Conservation (phyloP, 202 grass and related monocot genomes). For the Carex sylvatica region DNA sequence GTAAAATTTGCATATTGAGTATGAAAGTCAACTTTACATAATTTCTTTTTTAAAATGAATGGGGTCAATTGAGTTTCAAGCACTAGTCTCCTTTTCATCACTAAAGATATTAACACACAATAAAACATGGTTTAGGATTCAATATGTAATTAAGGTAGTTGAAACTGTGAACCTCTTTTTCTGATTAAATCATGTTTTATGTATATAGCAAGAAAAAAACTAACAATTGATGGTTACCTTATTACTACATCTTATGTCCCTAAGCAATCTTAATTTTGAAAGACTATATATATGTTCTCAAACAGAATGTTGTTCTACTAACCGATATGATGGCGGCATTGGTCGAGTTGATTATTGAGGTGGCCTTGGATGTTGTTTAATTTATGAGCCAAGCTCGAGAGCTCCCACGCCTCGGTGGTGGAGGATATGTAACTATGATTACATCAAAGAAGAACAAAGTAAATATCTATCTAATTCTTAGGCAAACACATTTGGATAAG, state of each 20-base stretch:
- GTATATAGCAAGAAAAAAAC: too few species aligned
- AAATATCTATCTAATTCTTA: not conserved
- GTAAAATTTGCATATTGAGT: too few species aligned
- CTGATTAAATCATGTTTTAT: too few species aligned
- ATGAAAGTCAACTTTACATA: too few species aligned
- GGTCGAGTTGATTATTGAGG: constrained; percentile 34
- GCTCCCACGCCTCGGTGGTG: constrained; percentile 45
- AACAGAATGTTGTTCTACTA: not conserved
- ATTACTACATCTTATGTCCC: not conserved
- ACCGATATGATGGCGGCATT: constrained; percentile 29
- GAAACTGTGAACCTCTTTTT: too few species aligned
- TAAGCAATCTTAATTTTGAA: not conserved
- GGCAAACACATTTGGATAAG: not conserved
- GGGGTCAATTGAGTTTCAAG: not conserved
- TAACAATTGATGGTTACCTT: not conserved
- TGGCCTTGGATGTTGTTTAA: constrained; percentile 37
- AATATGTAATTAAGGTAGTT: too few species aligned
- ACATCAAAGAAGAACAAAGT: not conserved
- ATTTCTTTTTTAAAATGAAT: not conserved
- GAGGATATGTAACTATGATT: constrained; percentile 34
- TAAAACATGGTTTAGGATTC: too few species aligned
- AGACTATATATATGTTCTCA: not conserved
- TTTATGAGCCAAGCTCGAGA: constrained; percentile 52
- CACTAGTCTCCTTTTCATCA: too few species aligned
- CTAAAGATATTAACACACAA: too few species aligned